These are phyloP conservation scores for Phaeodactylum tricornutum DNA, from an alignment of 108 stramenopile species.

Conservation along the genomic window DNA sequence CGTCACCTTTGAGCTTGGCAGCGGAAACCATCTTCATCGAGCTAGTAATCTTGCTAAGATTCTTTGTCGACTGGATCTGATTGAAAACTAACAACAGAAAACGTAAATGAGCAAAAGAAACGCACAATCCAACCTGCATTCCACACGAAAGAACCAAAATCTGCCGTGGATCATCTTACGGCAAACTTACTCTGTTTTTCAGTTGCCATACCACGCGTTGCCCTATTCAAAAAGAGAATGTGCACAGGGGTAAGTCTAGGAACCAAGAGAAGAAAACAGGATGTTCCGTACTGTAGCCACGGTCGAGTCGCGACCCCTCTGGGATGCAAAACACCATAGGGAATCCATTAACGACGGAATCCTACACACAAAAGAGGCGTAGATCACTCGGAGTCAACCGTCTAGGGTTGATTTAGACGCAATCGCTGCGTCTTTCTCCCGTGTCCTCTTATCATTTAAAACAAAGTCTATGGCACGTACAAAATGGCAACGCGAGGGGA, in stretches of 20 bases:
- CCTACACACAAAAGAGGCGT: no score
- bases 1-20: slow-evolving; percentile 99
- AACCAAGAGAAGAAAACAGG: neutral
- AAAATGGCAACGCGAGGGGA: neutral
- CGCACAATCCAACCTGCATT: neutral
- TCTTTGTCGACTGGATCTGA: slow-evolving; percentile 96
- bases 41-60: slow-evolving; percentile 97
- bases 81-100: slow-evolving; percentile 55
- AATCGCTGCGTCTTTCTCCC: neutral
- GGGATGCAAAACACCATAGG: no score
- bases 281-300: neutral
- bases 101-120: slow-evolving; percentile 2
- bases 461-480: neutral
- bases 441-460: neutral
- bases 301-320: neutral
- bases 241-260: neutral
- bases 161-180: neutral
- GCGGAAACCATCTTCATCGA: slow-evolving; percentile 99
- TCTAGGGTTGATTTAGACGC: no score
- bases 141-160: neutral
- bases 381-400: no score
- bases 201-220: slow-evolving; percentile 81
- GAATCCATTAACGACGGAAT: no score
- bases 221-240: slow-evolving; percentile 14
- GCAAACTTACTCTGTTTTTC: slow-evolving; percentile 73